phyloP scores from a whole-genome alignment of 2,329 filamentous ascomycete genomes.

The Fusarium virguliforme region DNA sequence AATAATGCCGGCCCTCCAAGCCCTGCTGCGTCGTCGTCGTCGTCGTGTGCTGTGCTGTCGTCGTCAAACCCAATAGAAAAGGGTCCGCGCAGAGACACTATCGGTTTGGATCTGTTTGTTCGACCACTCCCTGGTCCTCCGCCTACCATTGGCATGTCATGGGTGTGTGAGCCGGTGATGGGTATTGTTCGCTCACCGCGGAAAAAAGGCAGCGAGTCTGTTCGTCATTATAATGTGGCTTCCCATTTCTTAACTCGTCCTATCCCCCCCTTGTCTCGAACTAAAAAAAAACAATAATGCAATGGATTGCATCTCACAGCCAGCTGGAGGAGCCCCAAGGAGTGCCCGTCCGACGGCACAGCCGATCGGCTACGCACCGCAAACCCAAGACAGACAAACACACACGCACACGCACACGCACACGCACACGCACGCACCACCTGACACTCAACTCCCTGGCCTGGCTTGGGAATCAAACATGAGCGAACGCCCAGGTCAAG shows the following conservation, averaged over 20 bases:
- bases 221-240: conserved; percentile 24
- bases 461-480: background rate
- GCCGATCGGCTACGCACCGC: conserved; percentile 36
- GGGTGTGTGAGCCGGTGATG: conserved; percentile 9
- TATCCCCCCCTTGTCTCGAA: conserved; percentile 18
- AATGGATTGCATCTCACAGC: conserved; percentile 14
- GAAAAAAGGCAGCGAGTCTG: conserved; percentile 8
- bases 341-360: conserved; percentile 23
- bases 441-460: conserved; percentile 6
- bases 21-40: conserved; percentile 5
- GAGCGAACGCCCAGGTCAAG: conserved; percentile 18
- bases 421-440: background rate
- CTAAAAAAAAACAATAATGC: conserved; percentile 12
- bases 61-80: conserved; percentile 16
- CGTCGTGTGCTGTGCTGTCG: conserved; percentile 19
- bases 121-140: background rate
- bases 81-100: background rate
- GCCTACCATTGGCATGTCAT: conserved; percentile 4
- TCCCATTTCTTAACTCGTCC: conserved; percentile 12
- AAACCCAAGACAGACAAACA: conserved; percentile 31
- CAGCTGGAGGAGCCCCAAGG: conserved; percentile 9
- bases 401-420: conserved; percentile 6
- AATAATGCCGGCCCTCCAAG: conserved; percentile 26
- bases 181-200: background rate
- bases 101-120: conserved; percentile 12